Evolutionary conservation across 768 basidiomycete genomes (phyloP).

Genomic region (Pholiota conissans): DNA sequence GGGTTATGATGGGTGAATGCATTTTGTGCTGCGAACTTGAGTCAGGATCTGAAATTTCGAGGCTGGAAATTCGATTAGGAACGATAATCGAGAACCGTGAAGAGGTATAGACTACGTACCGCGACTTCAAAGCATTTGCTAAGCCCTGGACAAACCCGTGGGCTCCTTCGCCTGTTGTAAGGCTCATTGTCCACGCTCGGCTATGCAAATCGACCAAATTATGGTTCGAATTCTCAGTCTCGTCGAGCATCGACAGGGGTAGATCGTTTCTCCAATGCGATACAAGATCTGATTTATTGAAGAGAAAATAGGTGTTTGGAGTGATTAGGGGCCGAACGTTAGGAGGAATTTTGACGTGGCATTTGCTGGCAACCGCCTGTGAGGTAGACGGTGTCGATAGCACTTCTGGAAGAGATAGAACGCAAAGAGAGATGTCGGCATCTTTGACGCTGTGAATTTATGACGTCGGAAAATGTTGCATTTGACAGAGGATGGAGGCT

Average conservation of each 20-base stretch:
- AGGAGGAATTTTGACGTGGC: conserved; percentile 37
- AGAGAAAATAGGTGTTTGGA: conserved; percentile 61
- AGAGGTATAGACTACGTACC: conserved; percentile 33
- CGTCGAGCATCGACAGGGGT: not conserved
- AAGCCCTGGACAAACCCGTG: conserved; percentile 61
- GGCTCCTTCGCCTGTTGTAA: conserved; percentile 59
- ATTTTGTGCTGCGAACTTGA: conserved; percentile 2
- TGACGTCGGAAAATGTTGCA: not conserved
- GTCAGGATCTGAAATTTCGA: conserved; percentile 9
- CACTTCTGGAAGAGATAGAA: conserved; percentile 67
- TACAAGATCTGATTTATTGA: conserved; percentile 78
- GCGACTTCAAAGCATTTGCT: conserved; percentile 44
- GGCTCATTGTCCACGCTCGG: conserved; percentile 60
- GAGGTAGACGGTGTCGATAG: conserved; percentile 5
- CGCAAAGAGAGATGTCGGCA: conserved; percentile 78
- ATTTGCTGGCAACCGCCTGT: conserved; percentile 3
- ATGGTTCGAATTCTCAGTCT: not conserved
- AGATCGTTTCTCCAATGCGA: not conserved
- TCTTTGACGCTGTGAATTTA: conserved; percentile 49
- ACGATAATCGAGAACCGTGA: not conserved
- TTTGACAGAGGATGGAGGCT: conserved; percentile 34
- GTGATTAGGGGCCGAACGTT: conserved; percentile 50
- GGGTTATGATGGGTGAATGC: conserved; percentile 69
- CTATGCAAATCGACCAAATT: not conserved
- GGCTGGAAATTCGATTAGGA: conserved; percentile 2